Base-by-base conservation (phyloP, 257 asterid genomes). In the Gynochthodes officinalis region DNA sequence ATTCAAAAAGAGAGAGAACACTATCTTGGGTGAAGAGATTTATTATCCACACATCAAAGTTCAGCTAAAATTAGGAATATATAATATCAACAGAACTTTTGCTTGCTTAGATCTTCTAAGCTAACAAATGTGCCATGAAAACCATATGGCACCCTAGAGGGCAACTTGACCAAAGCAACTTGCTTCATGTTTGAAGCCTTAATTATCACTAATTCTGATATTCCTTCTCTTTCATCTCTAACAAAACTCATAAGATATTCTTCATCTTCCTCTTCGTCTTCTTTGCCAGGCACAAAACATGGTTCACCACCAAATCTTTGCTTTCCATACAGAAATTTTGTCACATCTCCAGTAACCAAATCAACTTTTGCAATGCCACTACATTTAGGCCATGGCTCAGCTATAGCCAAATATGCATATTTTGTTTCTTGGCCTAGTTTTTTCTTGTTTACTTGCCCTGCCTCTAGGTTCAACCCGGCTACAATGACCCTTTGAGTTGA, bases 341-440 rank as follows among this genome's bases (percentile, higher is more conserved):
- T 83, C 35, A 89, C 83, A 15, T 74, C 28, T 21, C 88, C 86
- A 0, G 84, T 82, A 44, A 1, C 75, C 79, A 89, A 82, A 54
- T 88, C 89, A 12, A 88, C 84, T 77, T 80, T 89, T 1, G 89
- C 89, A 1, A 89, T 62, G 32, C 95, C 96, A 70, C 84, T 60
- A 39, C 87, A 82, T 76, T 83, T 89, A 11, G 92, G 95, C 90
- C 92, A 89, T 10, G 96, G 96, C 15, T 89, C 89, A 0, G 87
- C 90, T 52, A 87, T 83, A 1, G 95, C 92, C 83, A 89, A 67
- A 73, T 85, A 89, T 1, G 71, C 82, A 4, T 75, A 87, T 3
- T 75, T 71, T 0, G 82, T 79, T 70, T 80, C 85, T 5, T n/a
- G 37, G 1, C 95, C 90, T 1, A 85, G 57, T 11, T 32, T 74